Base-by-base conservation (phyloP, 371 early-diverging fungal genomes). In the Mucor piriformis region DNA sequence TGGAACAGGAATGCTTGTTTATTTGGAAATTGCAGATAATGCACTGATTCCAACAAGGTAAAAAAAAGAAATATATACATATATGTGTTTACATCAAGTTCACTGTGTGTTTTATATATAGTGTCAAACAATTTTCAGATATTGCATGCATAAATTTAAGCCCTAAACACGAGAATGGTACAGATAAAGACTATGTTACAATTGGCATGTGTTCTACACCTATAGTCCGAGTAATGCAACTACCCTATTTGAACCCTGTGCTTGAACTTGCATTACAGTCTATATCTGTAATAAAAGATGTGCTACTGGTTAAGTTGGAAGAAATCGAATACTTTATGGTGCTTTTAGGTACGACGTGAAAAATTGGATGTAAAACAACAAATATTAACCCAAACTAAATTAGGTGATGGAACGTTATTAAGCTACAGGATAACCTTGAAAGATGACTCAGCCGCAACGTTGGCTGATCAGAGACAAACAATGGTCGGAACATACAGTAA, bases 331-430 rank as follows among this genome's bases (percentile, higher is more conserved):
- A 94, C 57, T 67, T 94, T 6, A 70, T 95, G 52, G 85, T 85
- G 0, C 87, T 92, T 0, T 72, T 91, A 20, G 93, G 92, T 86
- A 73, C 52, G 69, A 20, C 20, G 21, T 32, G 6, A 4, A 40
- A 3, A 50, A 3, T 10, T n/a, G 12, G 12, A 10, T 11, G 6
- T 37, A 37, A 40, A 40, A 40, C 6, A 40, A 3, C 16, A 38
- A 21, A 23, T 25, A 10, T 5, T 43, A 21, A 15, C 44, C n/a
- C 23, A 25, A 25, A n/a, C 6, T 15, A 6, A 27, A 29, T 55
- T 57, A 85, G 91, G 91, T 25, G 92, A 95, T 72, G 96, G 96
- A 0, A 82, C 85, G 25, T 61, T 96, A 48, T 67, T 82, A 33
- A 79, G 81, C 15, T 91, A 85, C 64, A 37, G 51, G 2, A 55